Evolutionary conservation across 208 protist species (phyloP).

Genomic region (Leptomonas pyrrhocoris): DNA sequence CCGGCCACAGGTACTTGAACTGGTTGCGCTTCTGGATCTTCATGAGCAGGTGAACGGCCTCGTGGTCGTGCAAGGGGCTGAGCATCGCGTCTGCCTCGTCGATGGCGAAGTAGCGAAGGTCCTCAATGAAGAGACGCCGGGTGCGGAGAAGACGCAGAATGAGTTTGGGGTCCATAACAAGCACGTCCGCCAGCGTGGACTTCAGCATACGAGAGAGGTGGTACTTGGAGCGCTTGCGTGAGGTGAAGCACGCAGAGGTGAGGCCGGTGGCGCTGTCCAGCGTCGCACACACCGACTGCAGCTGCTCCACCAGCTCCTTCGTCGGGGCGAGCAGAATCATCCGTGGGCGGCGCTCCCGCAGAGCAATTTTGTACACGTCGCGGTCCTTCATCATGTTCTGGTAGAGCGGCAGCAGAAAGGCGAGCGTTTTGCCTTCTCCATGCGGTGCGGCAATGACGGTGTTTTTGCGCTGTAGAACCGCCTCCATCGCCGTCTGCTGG

Average conservation of each 20-base stretch:
- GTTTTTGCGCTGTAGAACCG: constrained; percentile 67
- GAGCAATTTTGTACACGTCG: constrained; percentile 85
- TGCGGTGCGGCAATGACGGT: constrained; percentile 83
- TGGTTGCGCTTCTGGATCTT: constrained; percentile 74
- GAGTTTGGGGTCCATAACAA: constrained; percentile 83
- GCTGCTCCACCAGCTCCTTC: constrained; percentile 70
- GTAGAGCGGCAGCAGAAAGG: constrained; percentile 83
- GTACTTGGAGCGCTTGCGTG: constrained; percentile 68
- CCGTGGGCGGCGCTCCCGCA: constrained; percentile 82
- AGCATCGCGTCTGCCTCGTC: constrained; percentile 88
- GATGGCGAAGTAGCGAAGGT: constrained; percentile 81
- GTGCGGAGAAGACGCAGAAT: constrained; percentile 71
- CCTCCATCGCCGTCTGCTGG: constrained; percentile 80
- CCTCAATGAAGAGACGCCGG: constrained; percentile 83
- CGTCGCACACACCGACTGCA: constrained; percentile 59
- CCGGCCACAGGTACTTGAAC: constrained; percentile 87
- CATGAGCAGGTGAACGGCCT: constrained; percentile 73
- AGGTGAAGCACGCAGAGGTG: constrained; percentile 63
- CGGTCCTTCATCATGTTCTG: constrained; percentile 89
- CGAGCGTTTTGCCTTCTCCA: constrained; percentile 86
- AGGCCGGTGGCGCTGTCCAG: constrained; percentile 68
- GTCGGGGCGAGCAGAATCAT: constrained; percentile 85
- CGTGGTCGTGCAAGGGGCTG: constrained; percentile 80
- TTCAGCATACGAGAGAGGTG: constrained; percentile 68
- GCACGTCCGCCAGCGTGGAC: constrained; percentile 64